Evolutionary conservation across 371 early-diverging fungal species (phyloP).

Genomic region (Apophysomyces trapeziformis): DNA sequence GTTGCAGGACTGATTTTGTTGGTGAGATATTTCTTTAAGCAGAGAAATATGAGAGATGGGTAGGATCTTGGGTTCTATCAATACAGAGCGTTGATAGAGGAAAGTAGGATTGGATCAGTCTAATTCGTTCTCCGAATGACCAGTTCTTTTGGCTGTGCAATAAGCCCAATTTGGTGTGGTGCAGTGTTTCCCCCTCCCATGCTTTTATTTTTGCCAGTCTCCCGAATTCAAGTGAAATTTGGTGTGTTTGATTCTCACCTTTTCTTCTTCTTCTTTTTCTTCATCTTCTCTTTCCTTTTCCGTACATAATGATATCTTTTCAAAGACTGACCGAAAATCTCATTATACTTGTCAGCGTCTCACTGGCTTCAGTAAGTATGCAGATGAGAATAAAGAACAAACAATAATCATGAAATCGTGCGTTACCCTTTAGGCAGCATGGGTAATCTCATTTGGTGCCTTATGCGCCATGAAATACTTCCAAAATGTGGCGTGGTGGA

Average conservation of each 20-base stretch:
- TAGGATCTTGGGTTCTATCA: too few relatives aligned
- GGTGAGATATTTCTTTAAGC: too few relatives aligned
- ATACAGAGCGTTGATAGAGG: too few relatives aligned
- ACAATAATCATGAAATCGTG: neutral
- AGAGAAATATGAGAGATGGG: too few relatives aligned
- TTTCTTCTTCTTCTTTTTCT: constrained; percentile 15
- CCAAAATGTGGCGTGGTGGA: constrained; percentile 45
- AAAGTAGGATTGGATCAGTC: too few relatives aligned
- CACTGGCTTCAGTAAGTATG: constrained; percentile 31
- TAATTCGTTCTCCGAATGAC: too few relatives aligned
- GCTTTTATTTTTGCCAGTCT: too few relatives aligned
- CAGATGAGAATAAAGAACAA: neutral
- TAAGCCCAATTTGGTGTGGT: too few relatives aligned
- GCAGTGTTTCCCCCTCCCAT: too few relatives aligned
- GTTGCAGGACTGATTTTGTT: too few relatives aligned
- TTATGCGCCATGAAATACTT: constrained; percentile 33
- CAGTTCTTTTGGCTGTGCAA: too few relatives aligned
- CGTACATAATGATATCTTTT: constrained; percentile 20
- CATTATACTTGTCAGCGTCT: constrained; percentile 35
- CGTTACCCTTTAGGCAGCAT: constrained; percentile 29
- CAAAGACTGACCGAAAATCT: constrained; percentile 36
- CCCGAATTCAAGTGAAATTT: neutral
- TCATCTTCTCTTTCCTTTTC: constrained; percentile 5
- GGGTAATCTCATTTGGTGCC: constrained; percentile 50
- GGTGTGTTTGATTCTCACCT: neutral